A percentile compares a stretch with the other conserved stretches of the same genome.
Evolutionary conservation across 371 early-diverging fungal genomes (phyloP).

Genomic region (Mortierella polycephala): DNA sequence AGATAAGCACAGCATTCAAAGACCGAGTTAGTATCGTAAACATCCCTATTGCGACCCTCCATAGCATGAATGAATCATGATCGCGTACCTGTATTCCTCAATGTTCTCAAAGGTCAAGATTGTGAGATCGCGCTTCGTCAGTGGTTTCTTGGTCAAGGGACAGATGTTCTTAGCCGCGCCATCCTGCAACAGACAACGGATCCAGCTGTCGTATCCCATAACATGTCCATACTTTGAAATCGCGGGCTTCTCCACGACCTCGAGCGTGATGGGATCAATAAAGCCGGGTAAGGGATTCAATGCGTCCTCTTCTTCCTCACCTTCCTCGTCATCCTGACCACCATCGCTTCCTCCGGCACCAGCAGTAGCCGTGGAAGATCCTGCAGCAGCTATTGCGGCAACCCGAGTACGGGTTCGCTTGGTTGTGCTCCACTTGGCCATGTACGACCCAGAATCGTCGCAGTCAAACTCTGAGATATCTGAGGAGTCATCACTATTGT

Average conservation of each 20-base stretch:
- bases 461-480: slow-evolving; percentile 68
- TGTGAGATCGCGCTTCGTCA: slow-evolving; percentile 90
- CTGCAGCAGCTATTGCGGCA: slow-evolving; percentile 19
- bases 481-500: slow-evolving; percentile 65
- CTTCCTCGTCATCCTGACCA: slow-evolving; percentile 43
- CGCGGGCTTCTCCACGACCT: slow-evolving; percentile 91
- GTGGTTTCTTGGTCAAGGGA: slow-evolving; percentile 92
- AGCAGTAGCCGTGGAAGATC: slow-evolving; percentile 23
- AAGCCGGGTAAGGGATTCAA: slow-evolving; percentile 91
- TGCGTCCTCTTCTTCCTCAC: slow-evolving; percentile 57
- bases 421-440: slow-evolving; percentile 63
- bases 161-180: slow-evolving; percentile 85
- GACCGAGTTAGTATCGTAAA: not conserved
- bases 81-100: slow-evolving; percentile 73
- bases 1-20: not conserved
- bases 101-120: slow-evolving; percentile 87
- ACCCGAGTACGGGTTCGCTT: slow-evolving; percentile 57
- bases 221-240: slow-evolving; percentile 97
- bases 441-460: slow-evolving; percentile 73
- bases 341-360: slow-evolving; percentile 28
- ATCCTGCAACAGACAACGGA: slow-evolving; percentile 86
- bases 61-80: not conserved
- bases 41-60: not conserved
- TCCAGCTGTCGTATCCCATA: slow-evolving; percentile 95
- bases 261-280: slow-evolving; percentile 93